Evolutionary conservation across 2,329 filamentous ascomycete species (phyloP).

Genomic region (Cadophora luteo-olivacea): DNA sequence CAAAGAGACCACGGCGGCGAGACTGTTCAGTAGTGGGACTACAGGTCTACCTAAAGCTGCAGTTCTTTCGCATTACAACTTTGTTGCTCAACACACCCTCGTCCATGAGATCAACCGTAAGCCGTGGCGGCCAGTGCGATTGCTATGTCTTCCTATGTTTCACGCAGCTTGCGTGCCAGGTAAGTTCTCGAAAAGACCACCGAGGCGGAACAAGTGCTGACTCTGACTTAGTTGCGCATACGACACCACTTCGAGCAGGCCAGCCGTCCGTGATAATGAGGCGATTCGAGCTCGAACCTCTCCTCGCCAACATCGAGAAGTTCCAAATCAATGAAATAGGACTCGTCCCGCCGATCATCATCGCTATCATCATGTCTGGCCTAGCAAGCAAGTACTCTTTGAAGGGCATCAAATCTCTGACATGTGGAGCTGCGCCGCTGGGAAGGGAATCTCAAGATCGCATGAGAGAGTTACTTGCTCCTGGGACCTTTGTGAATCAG

Average conservation of each 20-base stretch:
- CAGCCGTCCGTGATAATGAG: conserved; percentile 63
- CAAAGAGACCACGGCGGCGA: conserved; percentile 49
- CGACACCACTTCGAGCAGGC: conserved; percentile 49
- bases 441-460: conserved; percentile 49
- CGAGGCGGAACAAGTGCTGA: not conserved
- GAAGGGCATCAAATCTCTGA: conserved; percentile 59
- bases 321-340: conserved; percentile 71
- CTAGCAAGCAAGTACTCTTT: conserved; percentile 47
- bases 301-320: conserved; percentile 71
- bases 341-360: conserved; percentile 77
- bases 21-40: conserved; percentile 56
- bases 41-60: conserved; percentile 62
- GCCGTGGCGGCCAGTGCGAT: conserved; percentile 55
- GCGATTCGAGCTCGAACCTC: conserved; percentile 75
- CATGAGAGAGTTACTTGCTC: conserved; percentile 50
- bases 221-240: conserved; percentile 66
- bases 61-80: conserved; percentile 46
- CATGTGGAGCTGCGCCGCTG: conserved; percentile 57
- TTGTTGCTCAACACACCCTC: conserved; percentile 48
- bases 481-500: conserved; percentile 51
- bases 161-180: conserved; percentile 74
- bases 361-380: conserved; percentile 57
- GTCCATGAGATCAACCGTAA: conserved; percentile 58
- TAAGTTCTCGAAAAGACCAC: conserved; percentile 13
- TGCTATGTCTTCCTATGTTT: conserved; percentile 59